Percentiles rank a stretch among this genome's conserved stretches.
Conservation (phyloP, 495 filamentous ascomycete genomes). For the Penicillium samsonianum region DNA sequence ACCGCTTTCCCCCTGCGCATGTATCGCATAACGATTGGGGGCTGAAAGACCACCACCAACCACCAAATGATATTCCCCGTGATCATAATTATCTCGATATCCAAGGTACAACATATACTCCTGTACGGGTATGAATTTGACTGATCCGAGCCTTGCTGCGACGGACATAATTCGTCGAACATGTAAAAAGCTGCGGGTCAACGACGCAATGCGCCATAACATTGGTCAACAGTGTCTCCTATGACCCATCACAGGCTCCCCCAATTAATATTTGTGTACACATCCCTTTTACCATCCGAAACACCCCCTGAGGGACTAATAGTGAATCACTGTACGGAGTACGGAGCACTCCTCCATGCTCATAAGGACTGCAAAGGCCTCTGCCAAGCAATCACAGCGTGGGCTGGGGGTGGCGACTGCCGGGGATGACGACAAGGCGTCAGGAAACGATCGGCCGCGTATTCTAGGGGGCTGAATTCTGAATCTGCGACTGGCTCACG, state of each 20-base stretch:
- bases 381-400: constrained; percentile 10
- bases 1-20: constrained; percentile 13
- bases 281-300: constrained; percentile 11
- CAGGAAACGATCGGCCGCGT: constrained; percentile 24
- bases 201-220: constrained; percentile 19
- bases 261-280: neutral
- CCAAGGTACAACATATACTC: neutral
- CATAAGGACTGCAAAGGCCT: neutral
- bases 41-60: neutral
- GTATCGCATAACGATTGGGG: neutral
- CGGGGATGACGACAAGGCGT: constrained; percentile 23
- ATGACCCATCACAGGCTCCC: constrained; percentile 22
- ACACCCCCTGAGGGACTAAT: constrained; percentile 4
- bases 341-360: neutral
- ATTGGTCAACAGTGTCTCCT: constrained; percentile 20
- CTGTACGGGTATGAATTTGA: constrained; percentile 12
- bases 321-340: neutral
- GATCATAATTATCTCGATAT: neutral
- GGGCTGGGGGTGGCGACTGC: constrained; percentile 17
- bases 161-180: constrained; percentile 25
- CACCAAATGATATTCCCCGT: neutral
- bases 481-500: neutral
- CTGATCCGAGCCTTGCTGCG: constrained; percentile 11
- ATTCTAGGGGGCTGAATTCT: constrained; percentile 18
- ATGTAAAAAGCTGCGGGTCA: constrained; percentile 24